Percentiles rank a stretch among this genome's conserved stretches.
Conservation (phyloP, 1,139 yeast genomes). For the Kodamaea plutei region DNA sequence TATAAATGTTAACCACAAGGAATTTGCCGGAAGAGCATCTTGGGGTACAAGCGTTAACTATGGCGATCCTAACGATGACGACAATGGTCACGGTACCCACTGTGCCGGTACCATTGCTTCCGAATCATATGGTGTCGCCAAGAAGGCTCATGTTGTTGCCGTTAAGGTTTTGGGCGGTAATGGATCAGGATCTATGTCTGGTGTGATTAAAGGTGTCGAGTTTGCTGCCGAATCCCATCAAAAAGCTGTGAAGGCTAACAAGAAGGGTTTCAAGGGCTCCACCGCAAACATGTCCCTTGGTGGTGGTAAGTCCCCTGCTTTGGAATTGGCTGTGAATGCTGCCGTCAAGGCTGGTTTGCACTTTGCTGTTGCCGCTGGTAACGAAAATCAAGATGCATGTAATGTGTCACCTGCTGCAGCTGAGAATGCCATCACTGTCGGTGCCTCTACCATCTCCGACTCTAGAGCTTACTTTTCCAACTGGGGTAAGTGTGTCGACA, state of each 20-base stretch:
- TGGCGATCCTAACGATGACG: constrained; percentile 81
- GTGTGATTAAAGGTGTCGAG: constrained; percentile 78
- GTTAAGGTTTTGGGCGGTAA: constrained; percentile 73
- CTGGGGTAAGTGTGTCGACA: constrained; percentile 81
- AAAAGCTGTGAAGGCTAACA: constrained; percentile 50
- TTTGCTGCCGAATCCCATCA: constrained; percentile 66
- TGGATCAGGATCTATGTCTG: constrained; percentile 80
- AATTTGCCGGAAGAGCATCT: constrained; percentile 84
- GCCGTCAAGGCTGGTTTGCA: constrained; percentile 78
- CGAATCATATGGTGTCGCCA: constrained; percentile 72
- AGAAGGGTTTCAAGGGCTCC: constrained; percentile 75
- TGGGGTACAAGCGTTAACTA: constrained; percentile 92
- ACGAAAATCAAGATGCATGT: constrained; percentile 82
- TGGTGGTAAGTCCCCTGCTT: constrained; percentile 79
- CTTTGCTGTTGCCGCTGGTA: constrained; percentile 89
- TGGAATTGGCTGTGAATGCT: constrained; percentile 80
- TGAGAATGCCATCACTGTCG: constrained; percentile 71
- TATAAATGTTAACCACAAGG: constrained; percentile 72
- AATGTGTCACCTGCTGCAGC: constrained; percentile 81
- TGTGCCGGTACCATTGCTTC: constrained; percentile 86
- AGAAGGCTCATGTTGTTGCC: constrained; percentile 69
- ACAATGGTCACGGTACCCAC: constrained; percentile 94
- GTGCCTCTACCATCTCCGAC: constrained; percentile 75
- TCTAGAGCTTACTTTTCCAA: constrained; percentile 77
- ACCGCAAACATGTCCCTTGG: constrained; percentile 90